Evolutionary conservation across 306 rosid species (phyloP).

Genomic region (Rubus parviflorus): DNA sequence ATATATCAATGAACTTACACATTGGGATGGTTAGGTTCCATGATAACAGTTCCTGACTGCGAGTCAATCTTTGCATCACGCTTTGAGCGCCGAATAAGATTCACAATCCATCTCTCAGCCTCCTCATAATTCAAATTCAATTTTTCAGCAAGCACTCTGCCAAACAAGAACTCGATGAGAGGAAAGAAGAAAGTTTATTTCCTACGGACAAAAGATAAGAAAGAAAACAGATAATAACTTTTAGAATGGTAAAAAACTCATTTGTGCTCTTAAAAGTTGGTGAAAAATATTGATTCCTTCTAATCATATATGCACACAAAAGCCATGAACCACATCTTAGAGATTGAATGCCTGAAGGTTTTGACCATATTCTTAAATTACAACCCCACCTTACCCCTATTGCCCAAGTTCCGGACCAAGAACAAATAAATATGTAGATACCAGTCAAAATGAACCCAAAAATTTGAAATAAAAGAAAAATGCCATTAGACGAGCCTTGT

Average conservation of each 20-base stretch:
- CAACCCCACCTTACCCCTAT: not conserved
- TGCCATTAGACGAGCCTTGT: not conserved
- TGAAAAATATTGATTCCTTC: not conserved
- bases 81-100: constrained; percentile 80
- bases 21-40: constrained; percentile 85
- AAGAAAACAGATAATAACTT: not conserved
- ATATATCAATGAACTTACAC: constrained; percentile 58
- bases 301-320: no score
- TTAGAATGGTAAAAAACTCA: not conserved
- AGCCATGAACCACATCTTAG: no score
- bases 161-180: constrained; percentile 7
- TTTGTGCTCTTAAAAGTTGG: no score
- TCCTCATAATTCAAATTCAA: constrained; percentile 86
- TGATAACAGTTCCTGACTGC: constrained; percentile 58
- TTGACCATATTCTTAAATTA: no score
- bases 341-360: no score
- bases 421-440: not conserved
- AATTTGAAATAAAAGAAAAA: not conserved
- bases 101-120: constrained; percentile 93
- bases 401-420: not conserved
- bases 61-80: constrained; percentile 89
- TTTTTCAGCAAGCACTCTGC: constrained; percentile 92
- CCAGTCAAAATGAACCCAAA: not conserved
- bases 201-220: no score
- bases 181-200: not conserved